A percentile compares a stretch with the other conserved stretches of the same genome.
Conservation (phyloP, 352 stramenopile genomes). For the Phytophthora rubi region DNA sequence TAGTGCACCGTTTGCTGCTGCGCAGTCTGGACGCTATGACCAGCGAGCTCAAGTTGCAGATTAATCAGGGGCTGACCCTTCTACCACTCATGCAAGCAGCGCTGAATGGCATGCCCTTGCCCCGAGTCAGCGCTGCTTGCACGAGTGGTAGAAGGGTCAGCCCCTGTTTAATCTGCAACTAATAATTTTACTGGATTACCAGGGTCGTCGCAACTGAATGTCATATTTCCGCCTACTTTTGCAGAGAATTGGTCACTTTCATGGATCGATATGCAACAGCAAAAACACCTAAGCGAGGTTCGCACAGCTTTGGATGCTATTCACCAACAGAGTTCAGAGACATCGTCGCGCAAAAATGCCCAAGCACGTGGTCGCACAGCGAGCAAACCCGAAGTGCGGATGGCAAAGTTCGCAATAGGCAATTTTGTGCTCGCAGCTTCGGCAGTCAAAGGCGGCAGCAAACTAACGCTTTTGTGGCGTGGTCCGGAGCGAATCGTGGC, state of each 20-base stretch:
- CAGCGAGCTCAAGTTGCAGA: neutral
- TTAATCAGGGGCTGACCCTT: neutral
- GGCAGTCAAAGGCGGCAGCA: neutral
- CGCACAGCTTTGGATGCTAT: neutral
- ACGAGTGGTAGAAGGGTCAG: too few species aligned
- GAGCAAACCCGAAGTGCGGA: neutral
- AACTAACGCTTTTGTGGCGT: neutral
- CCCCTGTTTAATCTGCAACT: too few species aligned
- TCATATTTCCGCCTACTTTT: neutral
- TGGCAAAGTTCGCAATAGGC: neutral
- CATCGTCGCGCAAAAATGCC: neutral
- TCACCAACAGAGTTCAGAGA: neutral
- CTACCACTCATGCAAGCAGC: slow-evolving; percentile 19
- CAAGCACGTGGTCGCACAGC: neutral
- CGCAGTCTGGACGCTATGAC: neutral
- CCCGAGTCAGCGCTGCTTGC: too few species aligned
- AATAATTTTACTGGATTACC: slow-evolving; percentile 25
- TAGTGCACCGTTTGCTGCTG: neutral
- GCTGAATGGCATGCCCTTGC: slow-evolving; percentile 15
- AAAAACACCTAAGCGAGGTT: neutral
- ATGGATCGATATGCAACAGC: neutral
- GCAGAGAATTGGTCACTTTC: neutral
- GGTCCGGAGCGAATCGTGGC: neutral
- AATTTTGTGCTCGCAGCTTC: neutral
- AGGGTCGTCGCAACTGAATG: neutral